These are phyloP conservation scores for Daldinia grandis DNA, from an alignment of 495 filamentous ascomycete genomes.

Conservation along the genomic window DNA sequence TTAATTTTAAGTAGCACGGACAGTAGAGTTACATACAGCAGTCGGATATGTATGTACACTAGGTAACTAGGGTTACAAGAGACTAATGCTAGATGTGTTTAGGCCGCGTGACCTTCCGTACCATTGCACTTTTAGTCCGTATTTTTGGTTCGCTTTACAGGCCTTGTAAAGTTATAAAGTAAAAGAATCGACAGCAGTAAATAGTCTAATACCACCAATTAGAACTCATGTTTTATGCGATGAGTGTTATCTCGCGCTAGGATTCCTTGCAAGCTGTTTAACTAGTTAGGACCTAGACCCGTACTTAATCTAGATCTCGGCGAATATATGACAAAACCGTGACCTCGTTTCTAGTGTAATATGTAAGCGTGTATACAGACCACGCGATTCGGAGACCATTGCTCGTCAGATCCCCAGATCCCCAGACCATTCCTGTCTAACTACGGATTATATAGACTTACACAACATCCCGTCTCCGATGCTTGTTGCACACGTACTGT, in stretches of 20 bases:
- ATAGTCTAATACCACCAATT: slow-evolving; percentile 50
- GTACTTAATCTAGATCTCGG: slow-evolving; percentile 41
- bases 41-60: slow-evolving; percentile 14
- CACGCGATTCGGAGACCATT: slow-evolving; percentile 10
- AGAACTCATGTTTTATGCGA: slow-evolving; percentile 27
- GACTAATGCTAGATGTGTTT: slow-evolving; percentile 24
- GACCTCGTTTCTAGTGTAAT: slow-evolving; percentile 18
- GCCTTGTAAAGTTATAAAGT: slow-evolving; percentile 46
- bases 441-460: too few relatives aligned
- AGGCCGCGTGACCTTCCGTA: slow-evolving; percentile 40
- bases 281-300: slow-evolving; percentile 26
- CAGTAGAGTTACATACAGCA: slow-evolving; percentile 32
- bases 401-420: neutral
- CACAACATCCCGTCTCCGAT: neutral
- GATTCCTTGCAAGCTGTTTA: slow-evolving; percentile 23
- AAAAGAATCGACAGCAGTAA: slow-evolving; percentile 57
- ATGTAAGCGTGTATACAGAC: too few relatives aligned
- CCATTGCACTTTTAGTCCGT: slow-evolving; percentile 15
- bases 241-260: slow-evolving; percentile 49
- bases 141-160: slow-evolving; percentile 9
- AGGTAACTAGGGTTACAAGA: slow-evolving; percentile 20
- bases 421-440: neutral
- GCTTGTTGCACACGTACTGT: neutral
- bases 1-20: slow-evolving; percentile 19
- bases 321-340: slow-evolving; percentile 34